Evolutionary conservation across 495 filamentous ascomycete genomes (phyloP).

Genomic region (Penicillium daleae): DNA sequence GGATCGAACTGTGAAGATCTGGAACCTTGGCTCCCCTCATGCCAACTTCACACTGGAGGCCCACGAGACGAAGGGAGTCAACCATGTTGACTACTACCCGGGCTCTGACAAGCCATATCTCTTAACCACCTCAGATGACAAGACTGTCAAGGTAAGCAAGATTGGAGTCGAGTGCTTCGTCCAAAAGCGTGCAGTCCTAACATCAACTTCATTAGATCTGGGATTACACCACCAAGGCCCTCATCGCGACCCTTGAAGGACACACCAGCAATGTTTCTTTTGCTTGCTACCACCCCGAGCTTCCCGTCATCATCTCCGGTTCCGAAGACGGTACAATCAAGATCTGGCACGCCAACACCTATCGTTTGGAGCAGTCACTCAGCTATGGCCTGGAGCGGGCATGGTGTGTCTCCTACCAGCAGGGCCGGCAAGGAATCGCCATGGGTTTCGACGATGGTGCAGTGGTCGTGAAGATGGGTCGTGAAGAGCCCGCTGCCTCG

Average conservation of each 20-base stretch:
- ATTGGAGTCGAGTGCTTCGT: background rate
- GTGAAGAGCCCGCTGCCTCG: constrained; percentile 95
- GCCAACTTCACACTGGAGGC: constrained; percentile 96
- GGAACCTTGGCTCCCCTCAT: constrained; percentile 86
- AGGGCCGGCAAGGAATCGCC: constrained; percentile 88
- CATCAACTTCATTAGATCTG: constrained; percentile 54
- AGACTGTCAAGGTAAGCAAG: constrained; percentile 71
- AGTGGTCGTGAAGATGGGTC: constrained; percentile 95
- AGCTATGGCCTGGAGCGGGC: constrained; percentile 95
- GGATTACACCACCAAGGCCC: constrained; percentile 98
- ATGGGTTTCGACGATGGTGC: constrained; percentile 98
- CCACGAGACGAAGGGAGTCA: constrained; percentile 97
- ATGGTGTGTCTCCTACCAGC: constrained; percentile 96
- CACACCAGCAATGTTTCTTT: constrained; percentile 99
- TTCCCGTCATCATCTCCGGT: constrained; percentile 98
- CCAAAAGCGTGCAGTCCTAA: background rate
- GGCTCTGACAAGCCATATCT: constrained; percentile 96
- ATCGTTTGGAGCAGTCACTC: constrained; percentile 91
- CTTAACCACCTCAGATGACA: constrained; percentile 93
- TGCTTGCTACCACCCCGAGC: constrained; percentile 95
- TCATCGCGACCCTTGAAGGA: constrained; percentile 95
- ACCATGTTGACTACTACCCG: constrained; percentile 97
- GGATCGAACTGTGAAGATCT: constrained; percentile 97
- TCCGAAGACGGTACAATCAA: constrained; percentile 97
- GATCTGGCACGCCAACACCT: constrained; percentile 98